Evolutionary conservation across 2,329 filamentous ascomycete species (phyloP), one percentile per base, ranked within the genome.

Genomic region (Keithomyces neogunnii): DNA sequence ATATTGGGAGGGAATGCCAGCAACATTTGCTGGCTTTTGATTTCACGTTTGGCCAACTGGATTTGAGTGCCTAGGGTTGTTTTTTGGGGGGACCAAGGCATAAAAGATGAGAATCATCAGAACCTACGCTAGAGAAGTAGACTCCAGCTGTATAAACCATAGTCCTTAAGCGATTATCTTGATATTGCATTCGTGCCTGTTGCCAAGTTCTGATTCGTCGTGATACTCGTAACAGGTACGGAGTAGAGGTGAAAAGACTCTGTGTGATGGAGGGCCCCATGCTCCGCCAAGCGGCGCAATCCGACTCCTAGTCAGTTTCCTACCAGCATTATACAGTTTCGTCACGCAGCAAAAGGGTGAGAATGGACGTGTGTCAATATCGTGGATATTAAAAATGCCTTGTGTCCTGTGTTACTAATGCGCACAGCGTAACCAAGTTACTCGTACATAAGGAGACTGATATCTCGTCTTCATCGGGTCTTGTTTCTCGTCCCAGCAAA

Each of bases 31-130:
- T 43, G 19, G 19, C 19, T 19, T 19, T 30, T 36, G 39, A 40
- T 31, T 26, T 44, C 26, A n/a, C 36, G 26, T 19, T 39, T 48
- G 35, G 28, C 40, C 40, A 30, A 6, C 40, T 10, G 40, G 40
- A 29, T 48, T 19, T n/a, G 3, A 13, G 26, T 26, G 36, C 30
- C 30, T 10, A 35, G 36, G 47, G 5, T 30, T 49, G 28, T 36
- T 43, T 49, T 49, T 11, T n/a, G 36, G 13, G 33, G 33, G 45
- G 47, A 36, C 9, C 47, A n/a, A 33, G 44, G 39, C 39, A 49
- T 43, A 30, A 40, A 19, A 49, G 10, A 26, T 30, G n/a, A 39
- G 10, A 36, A 44, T 19, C 30, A 44, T 33, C 5, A 30, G 31
- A 6, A 43, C 31, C 47, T 28, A 26, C 9, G 47, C 39, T 49